Evolutionary conservation across 2,329 filamentous ascomycete species (phyloP), one percentile per base, ranked within the genome.

Genomic region (Coleophoma crateriformis): DNA sequence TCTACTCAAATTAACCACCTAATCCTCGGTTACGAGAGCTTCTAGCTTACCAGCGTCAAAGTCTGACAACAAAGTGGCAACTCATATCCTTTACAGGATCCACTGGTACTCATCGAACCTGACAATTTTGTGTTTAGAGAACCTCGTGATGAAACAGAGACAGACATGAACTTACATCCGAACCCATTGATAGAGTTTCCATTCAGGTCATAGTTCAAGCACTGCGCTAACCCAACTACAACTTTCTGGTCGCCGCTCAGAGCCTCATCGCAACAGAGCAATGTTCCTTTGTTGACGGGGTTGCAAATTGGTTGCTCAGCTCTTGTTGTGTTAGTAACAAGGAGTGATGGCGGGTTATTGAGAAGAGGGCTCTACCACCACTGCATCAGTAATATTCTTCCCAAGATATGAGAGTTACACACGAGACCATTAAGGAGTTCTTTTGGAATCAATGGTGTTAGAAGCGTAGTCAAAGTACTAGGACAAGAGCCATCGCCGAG

Each of bases 241-340:
- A 58, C n/a, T 0, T 51, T 50, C 11, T 55, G 46, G 33, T 53
- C 52, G 17, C 57, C 57, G 15, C 56, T 48, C 42, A 58, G 52
- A 11, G 46, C 49, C 1, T 44, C 49, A 14, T 53, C 12, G 39
- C 52, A 58, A 40, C 54, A 59, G 14, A 54, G 47, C 14, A 54
- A 47, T 22, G 54, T 39, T 4, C 55, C 55, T 7, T 45, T 17
- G 34, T 58, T 58, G 35, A 55, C 27, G 13, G 40, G 40, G 14
- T 43, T 43, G 13, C 40, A 43, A 4, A n/a, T 27, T 19, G 40
- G 40, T 46, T 45, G 17, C 40, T 48, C 15, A 54, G 56, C 44
- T 50, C 38, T 2, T 47, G 50, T 22, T 52, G 55, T 51, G 13
- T 47, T 40, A 4, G 42, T 50, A 14, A 51, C 55, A 14, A 46